Conservation (phyloP, 2,329 filamentous ascomycete species). For the Alternaria solani region DNA sequence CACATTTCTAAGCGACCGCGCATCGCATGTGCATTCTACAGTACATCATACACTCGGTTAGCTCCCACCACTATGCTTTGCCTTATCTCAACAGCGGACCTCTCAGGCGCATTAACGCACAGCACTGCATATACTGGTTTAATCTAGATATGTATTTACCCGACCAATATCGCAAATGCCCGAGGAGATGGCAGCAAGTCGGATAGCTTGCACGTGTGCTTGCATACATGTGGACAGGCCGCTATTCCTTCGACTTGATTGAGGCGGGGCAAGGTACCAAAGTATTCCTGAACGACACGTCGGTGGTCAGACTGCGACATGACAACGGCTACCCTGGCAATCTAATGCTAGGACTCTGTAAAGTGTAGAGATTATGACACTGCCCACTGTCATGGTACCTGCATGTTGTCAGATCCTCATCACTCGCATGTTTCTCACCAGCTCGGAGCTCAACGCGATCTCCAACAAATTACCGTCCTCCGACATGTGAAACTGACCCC, state of each 20-base stretch:
- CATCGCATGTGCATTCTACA: constrained; percentile 13
- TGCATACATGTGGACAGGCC: background rate
- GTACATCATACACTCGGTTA: background rate
- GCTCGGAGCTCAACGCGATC: background rate
- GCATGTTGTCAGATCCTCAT: constrained; percentile 13
- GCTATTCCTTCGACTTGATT: constrained; percentile 8
- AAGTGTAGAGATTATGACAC: background rate
- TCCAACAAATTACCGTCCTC: background rate
- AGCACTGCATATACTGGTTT: constrained; percentile 7
- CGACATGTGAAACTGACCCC: constrained; percentile 10
- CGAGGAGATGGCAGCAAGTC: constrained; percentile 2
- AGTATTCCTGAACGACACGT: constrained; percentile 9
- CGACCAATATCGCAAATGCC: constrained; percentile 8
- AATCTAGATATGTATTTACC: constrained; percentile 15
- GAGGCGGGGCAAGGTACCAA: constrained; percentile 9
- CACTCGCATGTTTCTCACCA: background rate
- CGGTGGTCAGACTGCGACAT: background rate
- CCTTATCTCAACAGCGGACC: constrained; percentile 11
- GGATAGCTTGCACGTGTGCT: constrained; percentile 1
- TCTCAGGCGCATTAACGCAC: background rate
- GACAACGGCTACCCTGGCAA: background rate
- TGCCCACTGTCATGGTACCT: constrained; percentile 14
- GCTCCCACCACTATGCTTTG: constrained; percentile 3
- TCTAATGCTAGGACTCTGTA: background rate
- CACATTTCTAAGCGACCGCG: constrained; percentile 15